Conservation (phyloP, 2,329 filamentous ascomycete genomes). For the Sclerotiophoma versabilis region DNA sequence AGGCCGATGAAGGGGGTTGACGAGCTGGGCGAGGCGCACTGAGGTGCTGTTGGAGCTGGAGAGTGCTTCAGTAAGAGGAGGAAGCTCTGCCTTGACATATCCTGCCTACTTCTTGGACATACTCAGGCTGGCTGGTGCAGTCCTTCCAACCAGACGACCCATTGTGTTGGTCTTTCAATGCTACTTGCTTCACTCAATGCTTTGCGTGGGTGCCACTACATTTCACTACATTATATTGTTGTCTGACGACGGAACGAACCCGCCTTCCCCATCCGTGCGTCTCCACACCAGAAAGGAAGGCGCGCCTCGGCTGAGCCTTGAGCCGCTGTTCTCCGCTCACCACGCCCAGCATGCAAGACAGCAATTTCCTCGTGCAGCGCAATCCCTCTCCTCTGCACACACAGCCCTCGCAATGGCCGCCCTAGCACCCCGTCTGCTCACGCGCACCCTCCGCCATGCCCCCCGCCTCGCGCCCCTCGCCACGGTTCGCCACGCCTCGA, state of each 20-base stretch:
- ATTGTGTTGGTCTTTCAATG: no score
- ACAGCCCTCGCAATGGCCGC: slow-evolving; percentile 42
- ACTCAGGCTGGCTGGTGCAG: not conserved
- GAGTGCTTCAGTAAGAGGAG: not conserved
- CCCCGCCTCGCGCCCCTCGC: slow-evolving; percentile 24
- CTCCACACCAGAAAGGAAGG: slow-evolving; percentile 24
- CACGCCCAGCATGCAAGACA: slow-evolving; percentile 11
- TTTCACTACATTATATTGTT: no score
- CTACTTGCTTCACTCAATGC: no score
- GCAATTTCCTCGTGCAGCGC: slow-evolving; percentile 2
- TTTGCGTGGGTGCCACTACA: no score
- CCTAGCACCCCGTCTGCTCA: slow-evolving; percentile 44
- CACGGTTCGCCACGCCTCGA: slow-evolving; percentile 61
- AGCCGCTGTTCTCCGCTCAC: slow-evolving; percentile 34
- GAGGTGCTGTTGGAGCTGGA: not conserved
- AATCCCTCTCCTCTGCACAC: not conserved
- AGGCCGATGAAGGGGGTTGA: slow-evolving; percentile 41
- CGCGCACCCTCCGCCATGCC: slow-evolving; percentile 50
- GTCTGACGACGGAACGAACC: no score
- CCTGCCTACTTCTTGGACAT: no score
- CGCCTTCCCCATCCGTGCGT: slow-evolving; percentile 29
- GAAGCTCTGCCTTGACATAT: no score
- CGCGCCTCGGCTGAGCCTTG: slow-evolving; percentile 29
- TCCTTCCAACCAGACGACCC: no score
- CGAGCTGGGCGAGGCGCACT: slow-evolving; percentile 24